Evolutionary conservation across 371 early-diverging fungal genomes (phyloP), one percentile per base, ranked within the genome.

Genomic region (Lichtheimia corymbifera): DNA sequence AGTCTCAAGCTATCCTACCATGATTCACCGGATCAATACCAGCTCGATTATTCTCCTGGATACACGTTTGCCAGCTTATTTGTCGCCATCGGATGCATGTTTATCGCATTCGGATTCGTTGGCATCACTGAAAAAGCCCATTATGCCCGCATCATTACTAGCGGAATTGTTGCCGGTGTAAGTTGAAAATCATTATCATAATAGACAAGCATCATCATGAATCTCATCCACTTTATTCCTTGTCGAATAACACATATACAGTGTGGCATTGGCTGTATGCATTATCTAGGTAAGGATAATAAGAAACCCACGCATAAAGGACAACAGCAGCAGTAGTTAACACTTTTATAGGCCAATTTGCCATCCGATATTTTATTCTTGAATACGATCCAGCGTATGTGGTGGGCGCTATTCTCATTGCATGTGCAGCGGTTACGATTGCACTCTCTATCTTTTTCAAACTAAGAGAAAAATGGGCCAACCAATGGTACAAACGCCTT

Each of bases 381-480:
- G 44, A 24, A 3, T 72, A 80, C 35, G 62, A 56, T 7, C 44
- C 52, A 13, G 42, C 51, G 1, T 70, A 67, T 30, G 59, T 80
- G 14, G 64, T 63, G 11, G 77, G 70, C 30, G 74, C 80, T 12
- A 42, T 68, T 27, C 51, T 71, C 5, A 80, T 80, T 30, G 77
- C 76, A 14, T 62, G 68, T 41, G 55, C 40, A 17, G 77, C 77
- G 18, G 71, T 70, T 4, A 71, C 66, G 14, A 62, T 58, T 3
- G 80, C 80, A 9, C 55, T 80, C 7, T 68, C 51, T 22, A 74
- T 80, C 20, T 80, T 80, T 51, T 80, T 80, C 55, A 77, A 77
- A 42, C 53, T 80, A 45, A 69, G 80, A 9, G 77, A 76, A 35
- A 64, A 73, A 50, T 77, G 80, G 80, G 64, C 59, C 17, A 74